These are phyloP conservation scores for Xylariaceae sp. DNA, from an alignment of 2,329 filamentous ascomycete genomes.

Conservation along the genomic window DNA sequence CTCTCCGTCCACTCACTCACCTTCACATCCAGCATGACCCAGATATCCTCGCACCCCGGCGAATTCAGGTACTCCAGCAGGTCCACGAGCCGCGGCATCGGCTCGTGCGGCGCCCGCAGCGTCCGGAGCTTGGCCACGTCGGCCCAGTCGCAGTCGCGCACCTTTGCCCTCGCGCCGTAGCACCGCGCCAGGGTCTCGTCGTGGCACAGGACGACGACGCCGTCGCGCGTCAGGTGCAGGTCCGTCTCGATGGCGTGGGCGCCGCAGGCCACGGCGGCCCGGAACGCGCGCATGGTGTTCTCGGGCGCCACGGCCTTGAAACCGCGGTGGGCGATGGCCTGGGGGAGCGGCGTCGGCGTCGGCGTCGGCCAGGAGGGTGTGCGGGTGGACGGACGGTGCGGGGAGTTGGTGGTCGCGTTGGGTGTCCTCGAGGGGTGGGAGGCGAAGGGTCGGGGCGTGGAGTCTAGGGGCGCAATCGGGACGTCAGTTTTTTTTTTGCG, in stretches of 20 bases:
- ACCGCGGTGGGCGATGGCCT: constrained; percentile 74
- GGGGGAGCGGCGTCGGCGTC: constrained; percentile 42
- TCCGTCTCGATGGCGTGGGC: constrained; percentile 88
- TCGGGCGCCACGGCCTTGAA: constrained; percentile 77
- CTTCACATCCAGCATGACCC: constrained; percentile 88
- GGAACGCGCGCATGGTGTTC: constrained; percentile 79
- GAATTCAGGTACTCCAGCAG: constrained; percentile 67
- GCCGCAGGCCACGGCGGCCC: constrained; percentile 60
- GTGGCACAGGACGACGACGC: constrained; percentile 81
- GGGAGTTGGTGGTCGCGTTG: neutral
- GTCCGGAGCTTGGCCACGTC: constrained; percentile 70
- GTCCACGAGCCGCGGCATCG: constrained; percentile 71
- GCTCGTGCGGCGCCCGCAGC: constrained; percentile 62
- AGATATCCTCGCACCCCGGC: constrained; percentile 63
- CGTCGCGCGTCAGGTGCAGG: constrained; percentile 75
- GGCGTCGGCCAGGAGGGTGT: neutral
- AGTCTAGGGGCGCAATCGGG: too few relatives aligned
- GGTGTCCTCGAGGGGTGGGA: too few relatives aligned
- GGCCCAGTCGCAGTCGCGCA: constrained; percentile 73
- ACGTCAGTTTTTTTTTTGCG: too few relatives aligned
- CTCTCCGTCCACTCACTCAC: too few relatives aligned
- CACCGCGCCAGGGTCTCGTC: constrained; percentile 76
- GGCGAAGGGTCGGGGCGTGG: too few relatives aligned
- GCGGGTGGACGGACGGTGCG: neutral
- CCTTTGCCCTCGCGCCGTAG: constrained; percentile 68